phyloP scores from a whole-genome alignment of 768 basidiomycete species.

The Leccinum subtestaceum region DNA sequence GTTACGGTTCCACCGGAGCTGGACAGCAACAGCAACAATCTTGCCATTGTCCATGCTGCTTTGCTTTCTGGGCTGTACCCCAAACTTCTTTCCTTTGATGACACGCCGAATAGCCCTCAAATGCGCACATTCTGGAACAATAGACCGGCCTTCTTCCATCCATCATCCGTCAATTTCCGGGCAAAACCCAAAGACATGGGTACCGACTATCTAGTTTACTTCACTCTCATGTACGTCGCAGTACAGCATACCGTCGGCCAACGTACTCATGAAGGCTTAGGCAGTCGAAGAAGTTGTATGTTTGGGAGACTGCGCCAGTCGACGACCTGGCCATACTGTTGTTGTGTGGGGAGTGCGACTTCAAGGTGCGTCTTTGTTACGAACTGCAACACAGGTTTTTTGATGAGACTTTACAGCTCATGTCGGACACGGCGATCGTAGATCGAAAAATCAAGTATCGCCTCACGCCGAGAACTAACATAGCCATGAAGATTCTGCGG shows the following conservation, averaged over 20 bases:
- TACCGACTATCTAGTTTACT: constrained; percentile 74
- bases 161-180: constrained; percentile 87
- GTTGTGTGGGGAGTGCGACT: constrained; percentile 87
- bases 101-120: constrained; percentile 42
- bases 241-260: not conserved
- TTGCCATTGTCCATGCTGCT: constrained; percentile 71
- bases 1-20: constrained; percentile 68
- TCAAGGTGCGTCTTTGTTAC: constrained; percentile 55
- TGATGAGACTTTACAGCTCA: constrained; percentile 45
- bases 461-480: constrained; percentile 62
- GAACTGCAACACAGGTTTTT: not conserved
- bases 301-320: constrained; percentile 89
- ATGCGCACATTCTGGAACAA: constrained; percentile 83
- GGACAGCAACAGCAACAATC: constrained; percentile 66
- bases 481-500: constrained; percentile 81
- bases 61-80: constrained; percentile 88
- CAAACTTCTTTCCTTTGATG: constrained; percentile 77
- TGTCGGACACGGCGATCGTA: constrained; percentile 66
- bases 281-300: constrained; percentile 92
- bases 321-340: constrained; percentile 80
- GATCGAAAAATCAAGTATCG: constrained; percentile 85
- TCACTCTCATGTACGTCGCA: constrained; percentile 74
- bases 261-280: constrained; percentile 37
- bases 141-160: constrained; percentile 77
- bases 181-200: constrained; percentile 66